Evolutionary conservation across 177 flowering plant genomes (phyloP), one percentile per base, ranked within the genome.

Genomic region (Vitis hybrid): DNA sequence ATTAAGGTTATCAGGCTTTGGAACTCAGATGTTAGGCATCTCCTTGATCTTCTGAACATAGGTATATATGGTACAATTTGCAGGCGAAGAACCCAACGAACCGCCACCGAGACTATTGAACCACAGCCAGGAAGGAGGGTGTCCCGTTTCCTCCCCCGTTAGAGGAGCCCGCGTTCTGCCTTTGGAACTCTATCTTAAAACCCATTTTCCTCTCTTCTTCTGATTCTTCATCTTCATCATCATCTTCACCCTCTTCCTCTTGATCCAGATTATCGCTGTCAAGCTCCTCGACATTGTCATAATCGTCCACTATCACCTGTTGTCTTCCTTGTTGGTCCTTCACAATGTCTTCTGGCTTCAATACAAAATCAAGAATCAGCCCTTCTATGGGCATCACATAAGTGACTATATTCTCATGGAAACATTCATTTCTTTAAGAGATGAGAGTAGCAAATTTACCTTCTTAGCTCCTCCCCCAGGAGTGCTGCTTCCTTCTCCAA

Each of bases 311-410:
- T 50, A 60, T 64, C 35, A 63, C 20, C 24, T 66, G 71, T 46
- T 61, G 78, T 20, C 41, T 75, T 21, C 58, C 76, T 15, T 73
- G 84, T 1, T 50, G 68, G 2, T 80, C 87, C 82, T 79, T 88
- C 88, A 88, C 79, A 74, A 82, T 79, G 91, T 84, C 91, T 88
- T 85, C 91, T 86, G 90, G 91, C 91, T 88, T 88, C 91, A 86
- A 81, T 81, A 67, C 79, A 74, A 82, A 77, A 72, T 67, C 72
- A 76, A 76, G 56, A 79, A 85, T 84, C 85, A 85, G 78, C 58
- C 67, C 73, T 73, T 71, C 64, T 62, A 69, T 69, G 49, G 18
- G 10, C 58, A 66, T 53, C 69, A 35, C n/a, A 30, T 64, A 55
- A n/a, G 35, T 69, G 49, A 53, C 12, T n/a, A 63, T 61, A 9